Conservation (phyloP, 257 asterid species). For the Paulownia fortunei region DNA sequence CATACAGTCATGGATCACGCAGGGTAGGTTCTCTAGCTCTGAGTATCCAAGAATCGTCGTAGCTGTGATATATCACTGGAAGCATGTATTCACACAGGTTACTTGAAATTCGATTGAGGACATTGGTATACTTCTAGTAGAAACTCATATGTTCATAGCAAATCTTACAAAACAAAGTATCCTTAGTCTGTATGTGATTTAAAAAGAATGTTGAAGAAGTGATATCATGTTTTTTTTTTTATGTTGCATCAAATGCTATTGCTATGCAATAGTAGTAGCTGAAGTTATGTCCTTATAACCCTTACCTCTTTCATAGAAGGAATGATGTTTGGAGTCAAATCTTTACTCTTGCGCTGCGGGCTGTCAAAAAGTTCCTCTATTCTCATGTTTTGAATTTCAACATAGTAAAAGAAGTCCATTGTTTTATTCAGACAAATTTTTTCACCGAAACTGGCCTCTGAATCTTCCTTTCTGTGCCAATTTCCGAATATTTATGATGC, state of each 20-base stretch:
- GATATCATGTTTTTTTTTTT: neutral
- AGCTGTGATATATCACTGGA: neutral
- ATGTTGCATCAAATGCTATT: neutral
- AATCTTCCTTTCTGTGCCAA: neutral
- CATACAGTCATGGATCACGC: conserved; percentile 94
- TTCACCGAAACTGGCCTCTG: neutral
- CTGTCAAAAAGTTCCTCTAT: neutral
- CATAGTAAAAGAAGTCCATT: neutral
- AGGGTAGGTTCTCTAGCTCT: conserved; percentile 56
- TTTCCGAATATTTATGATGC: neutral
- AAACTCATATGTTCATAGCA: neutral
- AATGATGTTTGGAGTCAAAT: neutral
- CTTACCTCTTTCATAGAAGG: neutral
- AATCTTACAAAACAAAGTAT: neutral
- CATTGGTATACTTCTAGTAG: neutral
- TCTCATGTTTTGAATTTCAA: neutral
- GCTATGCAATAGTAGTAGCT: neutral
- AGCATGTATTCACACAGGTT: neutral
- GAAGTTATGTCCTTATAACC: neutral
- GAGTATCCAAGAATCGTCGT: neutral
- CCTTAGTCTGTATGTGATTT: neutral
- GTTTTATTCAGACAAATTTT: neutral
- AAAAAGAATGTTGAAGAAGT: neutral
- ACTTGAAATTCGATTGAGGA: neutral
- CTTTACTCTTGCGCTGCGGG: neutral